Conservation (phyloP, 768 basidiomycete genomes). For the Cyathus striatus region DNA sequence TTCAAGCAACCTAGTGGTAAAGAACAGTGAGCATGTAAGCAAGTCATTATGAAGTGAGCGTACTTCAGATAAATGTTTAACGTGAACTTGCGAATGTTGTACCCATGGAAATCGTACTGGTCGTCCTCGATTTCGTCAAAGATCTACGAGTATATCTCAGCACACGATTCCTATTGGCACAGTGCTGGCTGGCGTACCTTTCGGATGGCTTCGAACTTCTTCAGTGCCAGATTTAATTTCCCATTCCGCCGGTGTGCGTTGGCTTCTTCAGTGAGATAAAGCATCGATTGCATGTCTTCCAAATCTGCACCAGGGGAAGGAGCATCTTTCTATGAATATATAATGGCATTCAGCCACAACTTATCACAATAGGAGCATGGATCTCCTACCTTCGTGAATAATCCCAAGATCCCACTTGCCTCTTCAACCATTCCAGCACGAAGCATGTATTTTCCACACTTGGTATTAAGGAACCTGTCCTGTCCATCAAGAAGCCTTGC, state of each 20-base stretch:
- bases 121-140: slow-evolving; percentile 91
- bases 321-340: slow-evolving; percentile 74
- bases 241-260: slow-evolving; percentile 62
- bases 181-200: slow-evolving; percentile 43
- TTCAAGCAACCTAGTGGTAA: slow-evolving; percentile 53
- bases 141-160: slow-evolving; percentile 33
- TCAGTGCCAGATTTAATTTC: slow-evolving; percentile 74
- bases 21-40: slow-evolving; percentile 1
- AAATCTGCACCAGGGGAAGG: slow-evolving; percentile 70
- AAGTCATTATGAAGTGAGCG: slow-evolving; percentile 17
- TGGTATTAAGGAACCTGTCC: slow-evolving; percentile 93
- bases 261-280: slow-evolving; percentile 82
- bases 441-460: slow-evolving; percentile 86
- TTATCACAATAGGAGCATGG: not conserved
- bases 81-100: slow-evolving; percentile 86
- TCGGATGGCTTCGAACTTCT: slow-evolving; percentile 73
- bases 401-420: slow-evolving; percentile 66
- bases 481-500: slow-evolving; percentile 87
- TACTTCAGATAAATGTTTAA: slow-evolving; percentile 84
- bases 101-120: slow-evolving; percentile 97
- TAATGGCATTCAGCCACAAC: not conserved
- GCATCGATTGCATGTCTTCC: slow-evolving; percentile 92
- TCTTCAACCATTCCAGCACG: slow-evolving; percentile 77
- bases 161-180: not conserved
- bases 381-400: slow-evolving; percentile 82